phyloP scores from a whole-genome alignment of 2,329 filamentous ascomycete genomes.

The Monilinia aucupariae region DNA sequence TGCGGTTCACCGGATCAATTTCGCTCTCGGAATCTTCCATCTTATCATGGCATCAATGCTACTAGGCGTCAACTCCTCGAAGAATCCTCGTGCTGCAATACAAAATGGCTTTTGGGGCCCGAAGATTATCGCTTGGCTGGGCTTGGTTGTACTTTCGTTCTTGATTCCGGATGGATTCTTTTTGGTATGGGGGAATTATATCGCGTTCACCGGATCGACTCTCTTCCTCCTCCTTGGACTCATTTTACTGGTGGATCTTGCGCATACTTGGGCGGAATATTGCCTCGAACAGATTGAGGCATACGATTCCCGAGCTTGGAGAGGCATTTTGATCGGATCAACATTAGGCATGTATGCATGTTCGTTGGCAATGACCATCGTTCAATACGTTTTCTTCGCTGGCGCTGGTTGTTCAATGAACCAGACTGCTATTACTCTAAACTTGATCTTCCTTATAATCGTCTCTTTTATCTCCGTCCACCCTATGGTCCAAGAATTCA shows the following conservation, averaged over 20 bases:
- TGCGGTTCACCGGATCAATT: constrained; percentile 96
- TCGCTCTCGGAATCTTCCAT: constrained; percentile 91
- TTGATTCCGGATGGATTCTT: constrained; percentile 95
- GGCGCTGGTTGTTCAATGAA: constrained; percentile 82
- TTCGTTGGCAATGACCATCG: constrained; percentile 85
- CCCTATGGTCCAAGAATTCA: constrained; percentile 82
- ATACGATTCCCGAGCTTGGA: constrained; percentile 78
- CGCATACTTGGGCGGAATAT: constrained; percentile 95
- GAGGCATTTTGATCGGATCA: constrained; percentile 80
- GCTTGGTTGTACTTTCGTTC: constrained; percentile 83
- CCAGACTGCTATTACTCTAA: constrained; percentile 91
- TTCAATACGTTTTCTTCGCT: constrained; percentile 98
- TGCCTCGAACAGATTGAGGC: constrained; percentile 91
- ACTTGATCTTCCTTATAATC: constrained; percentile 74
- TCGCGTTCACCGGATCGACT: constrained; percentile 82
- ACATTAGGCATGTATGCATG: constrained; percentile 90
- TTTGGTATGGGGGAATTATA: constrained; percentile 91
- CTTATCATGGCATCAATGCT: constrained; percentile 78
- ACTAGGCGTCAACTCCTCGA: constrained; percentile 80
- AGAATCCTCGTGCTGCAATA: constrained; percentile 77
- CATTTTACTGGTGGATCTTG: constrained; percentile 87
- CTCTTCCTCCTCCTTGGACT: constrained; percentile 90
- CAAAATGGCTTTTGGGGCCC: constrained; percentile 99
- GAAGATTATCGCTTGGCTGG: constrained; percentile 85
- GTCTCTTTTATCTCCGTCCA: constrained; percentile 85